A percentile compares a stretch with the other conserved stretches of the same genome.
phyloP scores from a whole-genome alignment of 2,329 filamentous ascomycete species.

The Endoconidiophora laricicola region DNA sequence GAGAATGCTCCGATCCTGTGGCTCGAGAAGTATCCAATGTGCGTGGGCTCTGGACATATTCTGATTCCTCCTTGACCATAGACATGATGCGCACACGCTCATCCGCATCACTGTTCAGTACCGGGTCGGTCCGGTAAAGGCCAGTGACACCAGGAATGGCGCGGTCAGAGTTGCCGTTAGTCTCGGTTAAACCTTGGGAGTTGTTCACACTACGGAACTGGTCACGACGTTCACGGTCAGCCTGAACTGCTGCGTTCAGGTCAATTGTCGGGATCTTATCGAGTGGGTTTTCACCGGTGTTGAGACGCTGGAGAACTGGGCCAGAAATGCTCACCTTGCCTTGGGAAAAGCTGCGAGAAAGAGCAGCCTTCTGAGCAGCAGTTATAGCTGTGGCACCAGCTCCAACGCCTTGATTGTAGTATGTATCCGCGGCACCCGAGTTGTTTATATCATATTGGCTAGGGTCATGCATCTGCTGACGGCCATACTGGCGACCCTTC shows the following conservation, averaged over 20 bases:
- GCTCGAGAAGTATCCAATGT: constrained; percentile 21
- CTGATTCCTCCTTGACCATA: constrained; percentile 11
- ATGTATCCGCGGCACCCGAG: constrained; percentile 1
- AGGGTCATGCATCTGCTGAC: not conserved
- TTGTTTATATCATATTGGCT: constrained; percentile 7
- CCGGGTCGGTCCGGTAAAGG: constrained; percentile 8
- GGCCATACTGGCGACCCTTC: constrained; percentile 21
- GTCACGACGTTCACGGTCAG: constrained; percentile 29
- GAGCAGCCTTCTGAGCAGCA: constrained; percentile 13
- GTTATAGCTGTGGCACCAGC: constrained; percentile 18
- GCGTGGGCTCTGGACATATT: constrained; percentile 7
- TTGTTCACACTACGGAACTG: constrained; percentile 16
- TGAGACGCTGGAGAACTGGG: constrained; percentile 26
- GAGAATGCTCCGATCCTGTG: constrained; percentile 34
- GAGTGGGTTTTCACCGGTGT: constrained; percentile 23
- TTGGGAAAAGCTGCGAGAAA: constrained; percentile 14
- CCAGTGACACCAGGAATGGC: not conserved
- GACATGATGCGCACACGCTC: constrained; percentile 12
- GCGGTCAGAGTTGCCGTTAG: not conserved
- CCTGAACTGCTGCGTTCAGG: constrained; percentile 29
- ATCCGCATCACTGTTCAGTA: constrained; percentile 9
- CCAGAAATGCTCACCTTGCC: constrained; percentile 32
- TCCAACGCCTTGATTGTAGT: constrained; percentile 13
- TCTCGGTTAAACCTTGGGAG: constrained; percentile 5
- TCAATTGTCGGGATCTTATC: constrained; percentile 33